Base-by-base conservation (phyloP, 208 protist genomes). In the Novymonas esmeraldas region DNA sequence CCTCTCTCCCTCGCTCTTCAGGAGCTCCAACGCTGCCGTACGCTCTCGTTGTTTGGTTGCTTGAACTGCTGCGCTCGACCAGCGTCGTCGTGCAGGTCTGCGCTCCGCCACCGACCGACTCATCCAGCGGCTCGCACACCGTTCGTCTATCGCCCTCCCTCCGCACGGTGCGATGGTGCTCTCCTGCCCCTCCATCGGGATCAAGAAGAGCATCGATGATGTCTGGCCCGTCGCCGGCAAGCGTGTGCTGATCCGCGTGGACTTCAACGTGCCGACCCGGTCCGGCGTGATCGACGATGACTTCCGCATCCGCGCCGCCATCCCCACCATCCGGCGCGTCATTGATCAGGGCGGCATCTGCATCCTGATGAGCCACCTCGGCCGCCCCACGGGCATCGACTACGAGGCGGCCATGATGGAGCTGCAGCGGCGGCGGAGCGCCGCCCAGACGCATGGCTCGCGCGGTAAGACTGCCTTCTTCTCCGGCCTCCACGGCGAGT, bases 251-350 rank as follows among this genome's bases (percentile, higher is more conserved):
- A 76, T 92, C 31, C 90, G 98, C 52, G 96, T 99, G 11, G 98
- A 99, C 70, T 99, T 98, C 66, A 99, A 99, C 73, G 98, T 99
- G 18, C 97, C 97, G 18, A 76, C 98, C 9, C 66, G 89, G 36
- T 82, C 97, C 41, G 94, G 93, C 24, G 77, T 59, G 11, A 98
- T 99, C 51, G 92, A 89, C 24, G 98, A 98, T 63, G 90, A 95
- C 65, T 94, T 94, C 48, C 85, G 97, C 68, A 99, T 99, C 54
- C 95, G 89, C n/a, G 78, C 87, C 7, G 81, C 97, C 13, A 59
- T 99, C 38, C 98, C 98, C 14, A 99, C 98, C 0, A 96, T 99
- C 52, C 84, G 95, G 14, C 94, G 98, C 46, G 84, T 98, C 41
- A 78, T 99, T 10, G 97, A 98, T n/a, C 79, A 98, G 29, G 92